Conservation (phyloP, 2,329 filamentous ascomycete genomes). For the Fusarium brevicatenulatum region DNA sequence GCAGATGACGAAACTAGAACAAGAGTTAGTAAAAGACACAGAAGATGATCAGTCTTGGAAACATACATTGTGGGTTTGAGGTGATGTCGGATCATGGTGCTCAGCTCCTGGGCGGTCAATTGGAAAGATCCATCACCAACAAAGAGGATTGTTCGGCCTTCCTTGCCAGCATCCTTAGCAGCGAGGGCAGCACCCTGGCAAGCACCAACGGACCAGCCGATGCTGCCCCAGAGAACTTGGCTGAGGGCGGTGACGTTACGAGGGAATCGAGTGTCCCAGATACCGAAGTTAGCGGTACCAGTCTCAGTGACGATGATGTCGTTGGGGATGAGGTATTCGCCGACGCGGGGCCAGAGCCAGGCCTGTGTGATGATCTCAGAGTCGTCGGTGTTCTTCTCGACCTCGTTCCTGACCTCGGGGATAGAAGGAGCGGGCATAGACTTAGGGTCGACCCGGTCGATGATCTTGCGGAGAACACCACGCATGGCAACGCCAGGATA, state of each 20-base stretch:
- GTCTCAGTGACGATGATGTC: conserved; percentile 90
- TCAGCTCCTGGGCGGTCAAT: conserved; percentile 84
- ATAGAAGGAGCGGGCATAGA: conserved; percentile 66
- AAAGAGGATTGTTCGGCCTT: conserved; percentile 80
- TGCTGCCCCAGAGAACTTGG: conserved; percentile 79
- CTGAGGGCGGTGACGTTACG: conserved; percentile 80
- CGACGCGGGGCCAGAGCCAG: conserved; percentile 81
- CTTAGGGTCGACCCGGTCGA: conserved; percentile 65
- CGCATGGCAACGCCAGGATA: conserved; percentile 83
- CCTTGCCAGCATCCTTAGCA: conserved; percentile 68
- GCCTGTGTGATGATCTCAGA: conserved; percentile 69
- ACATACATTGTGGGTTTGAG: conserved; percentile 80
- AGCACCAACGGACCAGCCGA: conserved; percentile 69
- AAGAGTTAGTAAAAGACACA: conserved; percentile 32
- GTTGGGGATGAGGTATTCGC: conserved; percentile 74
- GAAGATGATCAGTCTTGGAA: background rate
- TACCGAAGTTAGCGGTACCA: conserved; percentile 87
- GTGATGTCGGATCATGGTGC: conserved; percentile 81
- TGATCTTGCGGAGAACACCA: conserved; percentile 78
- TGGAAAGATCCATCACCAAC: conserved; percentile 92
- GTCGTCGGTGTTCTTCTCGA: conserved; percentile 53
- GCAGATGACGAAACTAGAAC: conserved; percentile 77
- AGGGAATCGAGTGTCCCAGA: conserved; percentile 87
- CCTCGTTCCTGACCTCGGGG: conserved; percentile 64
- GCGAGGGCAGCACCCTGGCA: conserved; percentile 77